Base-by-base conservation (phyloP, 768 basidiomycete genomes). In the Tricholoma matsutake region DNA sequence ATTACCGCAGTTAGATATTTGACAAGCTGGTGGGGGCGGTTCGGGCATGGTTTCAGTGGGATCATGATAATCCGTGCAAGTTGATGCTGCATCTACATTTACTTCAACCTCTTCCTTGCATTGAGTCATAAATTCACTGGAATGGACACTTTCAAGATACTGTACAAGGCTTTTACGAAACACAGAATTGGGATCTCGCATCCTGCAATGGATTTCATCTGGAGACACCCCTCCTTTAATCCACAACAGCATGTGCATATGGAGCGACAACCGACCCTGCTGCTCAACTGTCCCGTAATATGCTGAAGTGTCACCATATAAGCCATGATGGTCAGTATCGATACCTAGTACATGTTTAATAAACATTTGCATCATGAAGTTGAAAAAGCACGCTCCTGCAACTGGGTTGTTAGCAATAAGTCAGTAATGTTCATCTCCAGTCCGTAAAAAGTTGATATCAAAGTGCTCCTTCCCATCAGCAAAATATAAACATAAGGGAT, bases 301-400 rank as follows among this genome's bases (percentile, higher is more conserved):
- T 25, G 22, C 22, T 3, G 22, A 25, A 1, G 22, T 25, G 2
- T 25, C 22, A 76, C 76, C 75, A 68, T 66, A 77, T 16, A 75
- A 18, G 0, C 71, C 74, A 3, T 5, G n/a, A 22, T 66, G 49
- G 37, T 65, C 59, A 2, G 25, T 32, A n/a, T 54, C 57, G 18
- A 64, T 54, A 3, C 39, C 22, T 25, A 25, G 22, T 25, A 25
- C 3, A 3, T 25, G 22, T 3, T 25, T 25, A 3, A 25, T 25
- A 5, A 13, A n/a, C 39, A 8, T 11, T 14, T n/a, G n/a, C n/a
- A n/a, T n/a, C n/a, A n/a, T n/a, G n/a, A n/a, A n/a, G n/a, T n/a
- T n/a, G n/a, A n/a, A n/a, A n/a, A n/a, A n/a, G n/a, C n/a, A n/a
- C n/a, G n/a, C n/a, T n/a, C n/a, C n/a, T n/a, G n/a, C n/a, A n/a